Conservation (phyloP, 2,329 filamentous ascomycete genomes). For the Aspergillus vadensis region DNA sequence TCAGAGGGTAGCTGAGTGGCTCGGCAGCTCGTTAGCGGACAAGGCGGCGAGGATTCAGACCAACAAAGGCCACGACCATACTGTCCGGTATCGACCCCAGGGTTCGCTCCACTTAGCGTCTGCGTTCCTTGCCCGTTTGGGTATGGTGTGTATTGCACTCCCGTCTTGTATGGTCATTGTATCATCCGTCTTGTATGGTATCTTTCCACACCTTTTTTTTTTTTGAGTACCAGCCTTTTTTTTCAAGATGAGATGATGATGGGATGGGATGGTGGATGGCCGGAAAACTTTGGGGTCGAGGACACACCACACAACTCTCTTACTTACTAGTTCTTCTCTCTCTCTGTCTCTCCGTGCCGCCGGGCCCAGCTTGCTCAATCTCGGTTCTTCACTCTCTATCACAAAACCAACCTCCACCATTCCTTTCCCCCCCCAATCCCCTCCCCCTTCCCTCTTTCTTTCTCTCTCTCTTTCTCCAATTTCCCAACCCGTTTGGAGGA, state of each 20-base stretch:
- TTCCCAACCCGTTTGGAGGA: too few relatives aligned
- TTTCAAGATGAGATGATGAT: too few relatives aligned
- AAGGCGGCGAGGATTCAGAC: constrained; percentile 20
- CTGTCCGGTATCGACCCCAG: constrained; percentile 21
- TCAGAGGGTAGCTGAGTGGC: constrained; percentile 29
- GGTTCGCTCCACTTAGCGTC: constrained; percentile 21
- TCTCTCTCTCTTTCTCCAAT: not conserved
- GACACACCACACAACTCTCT: not conserved
- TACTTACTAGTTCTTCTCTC: too few relatives aligned
- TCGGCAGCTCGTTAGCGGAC: constrained; percentile 22
- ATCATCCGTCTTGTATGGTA: not conserved
- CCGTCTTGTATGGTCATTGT: not conserved
- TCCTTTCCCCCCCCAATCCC: too few relatives aligned
- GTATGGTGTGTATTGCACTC: not conserved
- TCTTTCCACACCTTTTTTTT: not conserved
- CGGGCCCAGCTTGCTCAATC: not conserved
- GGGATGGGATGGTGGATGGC: not conserved
- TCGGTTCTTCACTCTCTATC: not conserved
- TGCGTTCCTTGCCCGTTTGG: not conserved
- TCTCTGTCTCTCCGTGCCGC: not conserved
- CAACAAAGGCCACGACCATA: constrained; percentile 19
- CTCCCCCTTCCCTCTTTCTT: not conserved
- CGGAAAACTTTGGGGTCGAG: not conserved
- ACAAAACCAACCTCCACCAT: too few relatives aligned
- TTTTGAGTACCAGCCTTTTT: not conserved